A percentile compares a stretch with the other conserved stretches of the same genome.
Evolutionary conservation across 2,329 filamentous ascomycete genomes (phyloP).

Genomic region (Microdochium nivale): DNA sequence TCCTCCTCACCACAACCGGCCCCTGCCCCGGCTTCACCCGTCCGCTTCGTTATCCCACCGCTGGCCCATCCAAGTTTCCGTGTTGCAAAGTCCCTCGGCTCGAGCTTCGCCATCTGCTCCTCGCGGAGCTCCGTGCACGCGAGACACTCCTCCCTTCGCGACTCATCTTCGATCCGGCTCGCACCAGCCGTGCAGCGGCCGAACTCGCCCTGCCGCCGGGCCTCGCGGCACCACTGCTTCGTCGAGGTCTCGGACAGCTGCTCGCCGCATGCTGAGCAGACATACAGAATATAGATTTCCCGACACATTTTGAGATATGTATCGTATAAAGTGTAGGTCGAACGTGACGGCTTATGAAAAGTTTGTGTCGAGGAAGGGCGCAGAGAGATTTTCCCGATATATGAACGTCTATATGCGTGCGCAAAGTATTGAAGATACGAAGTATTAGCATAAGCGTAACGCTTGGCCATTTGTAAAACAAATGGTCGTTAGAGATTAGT

Average conservation of each 20-base stretch:
- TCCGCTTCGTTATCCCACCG: background rate
- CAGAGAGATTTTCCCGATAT: too few relatives aligned
- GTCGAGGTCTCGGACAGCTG: constrained; percentile 6
- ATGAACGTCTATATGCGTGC: too few relatives aligned
- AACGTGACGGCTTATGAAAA: too few relatives aligned
- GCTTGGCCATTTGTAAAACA: too few relatives aligned
- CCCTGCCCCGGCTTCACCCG: too few relatives aligned
- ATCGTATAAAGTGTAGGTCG: background rate
- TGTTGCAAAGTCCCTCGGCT: constrained; percentile 7
- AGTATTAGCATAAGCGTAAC: too few relatives aligned
- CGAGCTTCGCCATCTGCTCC: constrained; percentile 5
- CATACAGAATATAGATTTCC: constrained; percentile 5
- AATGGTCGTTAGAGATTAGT: too few relatives aligned
- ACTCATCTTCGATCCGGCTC: constrained; percentile 7
- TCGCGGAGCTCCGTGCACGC: constrained; percentile 6
- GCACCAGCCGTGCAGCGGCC: constrained; percentile 7
- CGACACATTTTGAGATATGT: constrained; percentile 5
- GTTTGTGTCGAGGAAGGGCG: too few relatives aligned
- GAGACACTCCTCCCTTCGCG: constrained; percentile 8
- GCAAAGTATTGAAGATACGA: too few relatives aligned
- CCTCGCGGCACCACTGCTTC: constrained; percentile 8
- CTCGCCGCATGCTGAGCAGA: constrained; percentile 9
- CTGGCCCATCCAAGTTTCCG: constrained; percentile 7
- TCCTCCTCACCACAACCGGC: background rate
- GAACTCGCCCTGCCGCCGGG: constrained; percentile 5